These are phyloP conservation scores for Mortierella sp. DNA, from an alignment of 371 early-diverging fungal species.

Conservation along the genomic window DNA sequence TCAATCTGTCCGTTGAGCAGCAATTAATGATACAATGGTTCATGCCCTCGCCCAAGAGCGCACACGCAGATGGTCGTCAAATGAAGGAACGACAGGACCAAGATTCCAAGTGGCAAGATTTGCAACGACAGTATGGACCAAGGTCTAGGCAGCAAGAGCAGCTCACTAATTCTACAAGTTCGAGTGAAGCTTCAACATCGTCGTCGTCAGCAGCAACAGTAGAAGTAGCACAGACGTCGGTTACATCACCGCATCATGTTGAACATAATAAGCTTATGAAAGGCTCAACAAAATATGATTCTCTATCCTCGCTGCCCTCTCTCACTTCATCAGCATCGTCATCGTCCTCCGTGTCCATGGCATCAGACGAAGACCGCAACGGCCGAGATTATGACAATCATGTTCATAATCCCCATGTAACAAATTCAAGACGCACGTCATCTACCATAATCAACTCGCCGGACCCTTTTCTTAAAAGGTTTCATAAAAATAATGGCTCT, in stretches of 20 bases:
- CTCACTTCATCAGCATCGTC: constrained; percentile 16
- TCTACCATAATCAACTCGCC: constrained; percentile 9
- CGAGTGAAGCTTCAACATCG: too few species aligned
- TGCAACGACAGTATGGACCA: constrained; percentile 1
- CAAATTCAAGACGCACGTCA: constrained; percentile 2
- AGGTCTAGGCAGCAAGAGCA: neutral
- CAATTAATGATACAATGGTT: constrained; percentile 45
- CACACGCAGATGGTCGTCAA: constrained; percentile 45
- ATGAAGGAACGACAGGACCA: constrained; percentile 28
- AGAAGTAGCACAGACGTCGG: constrained; percentile 2
- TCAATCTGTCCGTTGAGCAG: constrained; percentile 17
- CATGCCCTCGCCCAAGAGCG: constrained; percentile 25
- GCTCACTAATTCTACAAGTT: neutral
- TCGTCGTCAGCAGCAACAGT: too few species aligned
- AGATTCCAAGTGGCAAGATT: constrained; percentile 4
- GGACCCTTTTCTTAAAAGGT: neutral
- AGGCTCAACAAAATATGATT: neutral
- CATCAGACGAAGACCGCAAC: neutral
- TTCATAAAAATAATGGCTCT: neutral
- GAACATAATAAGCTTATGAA: neutral
- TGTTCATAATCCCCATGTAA: neutral
- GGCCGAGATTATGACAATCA: neutral
- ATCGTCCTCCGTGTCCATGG: constrained; percentile 7
- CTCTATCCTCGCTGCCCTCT: constrained; percentile 23
- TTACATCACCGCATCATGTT: constrained; percentile 3